Conservation (phyloP, 805 yeast species). For the Torulaspora delbrueckii region DNA sequence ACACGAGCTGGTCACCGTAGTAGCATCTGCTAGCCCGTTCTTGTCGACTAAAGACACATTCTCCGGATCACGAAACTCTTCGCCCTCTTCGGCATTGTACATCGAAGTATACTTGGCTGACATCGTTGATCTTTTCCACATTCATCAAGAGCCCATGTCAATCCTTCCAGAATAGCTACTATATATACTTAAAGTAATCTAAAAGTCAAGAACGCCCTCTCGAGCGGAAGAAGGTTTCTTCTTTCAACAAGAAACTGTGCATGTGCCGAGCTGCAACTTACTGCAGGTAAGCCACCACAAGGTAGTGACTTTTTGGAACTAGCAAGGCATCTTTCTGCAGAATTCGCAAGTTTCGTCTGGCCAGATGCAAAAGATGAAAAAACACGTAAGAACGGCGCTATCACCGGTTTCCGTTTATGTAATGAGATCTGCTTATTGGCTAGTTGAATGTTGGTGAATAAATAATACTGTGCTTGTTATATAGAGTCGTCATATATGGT, state of each 20-base stretch:
- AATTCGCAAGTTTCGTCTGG: not conserved
- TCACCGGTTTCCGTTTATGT: not conserved
- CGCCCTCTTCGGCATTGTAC: slow-evolving; percentile 2
- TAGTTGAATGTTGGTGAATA: not conserved
- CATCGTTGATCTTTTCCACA: not conserved
- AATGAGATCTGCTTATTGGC: not conserved
- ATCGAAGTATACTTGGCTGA: not conserved
- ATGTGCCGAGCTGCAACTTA: not conserved
- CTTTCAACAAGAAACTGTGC: not conserved
- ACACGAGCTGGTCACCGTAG: slow-evolving; percentile 1
- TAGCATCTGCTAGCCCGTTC: slow-evolving; percentile 3
- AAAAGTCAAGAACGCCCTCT: not conserved
- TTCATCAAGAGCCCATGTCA: not conserved
- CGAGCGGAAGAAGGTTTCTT: not conserved
- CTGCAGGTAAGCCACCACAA: not conserved
- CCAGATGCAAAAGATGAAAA: not conserved
- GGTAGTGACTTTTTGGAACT: not conserved
- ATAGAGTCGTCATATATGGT: not conserved
- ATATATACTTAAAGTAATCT: not conserved
- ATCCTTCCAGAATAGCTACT: not conserved
- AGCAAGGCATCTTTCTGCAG: not conserved
- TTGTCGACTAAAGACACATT: not conserved
- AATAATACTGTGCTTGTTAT: not conserved
- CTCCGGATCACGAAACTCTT: not conserved
- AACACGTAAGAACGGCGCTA: not conserved